A percentile compares a stretch with the other conserved stretches of the same genome.
phyloP scores from a whole-genome alignment of 1,284 basidiomycete genomes.

The Cutaneotrichosporon spelunceum region DNA sequence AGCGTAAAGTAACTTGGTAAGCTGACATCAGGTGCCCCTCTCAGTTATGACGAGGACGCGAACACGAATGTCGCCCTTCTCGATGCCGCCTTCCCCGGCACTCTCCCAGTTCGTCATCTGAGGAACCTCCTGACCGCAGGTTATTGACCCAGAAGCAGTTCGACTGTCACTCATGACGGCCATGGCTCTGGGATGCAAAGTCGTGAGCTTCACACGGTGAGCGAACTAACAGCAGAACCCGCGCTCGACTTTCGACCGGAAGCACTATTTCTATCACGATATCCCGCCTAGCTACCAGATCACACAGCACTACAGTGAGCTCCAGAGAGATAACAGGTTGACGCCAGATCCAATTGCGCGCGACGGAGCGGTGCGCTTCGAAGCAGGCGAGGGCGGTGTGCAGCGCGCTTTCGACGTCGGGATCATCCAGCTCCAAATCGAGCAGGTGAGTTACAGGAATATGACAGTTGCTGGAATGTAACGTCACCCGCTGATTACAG shows the following conservation, averaged over 20 bases:
- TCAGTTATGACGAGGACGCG: conserved; percentile 34
- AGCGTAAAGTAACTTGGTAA: conserved; percentile 31
- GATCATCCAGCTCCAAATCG: conserved; percentile 91
- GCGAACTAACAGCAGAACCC: conserved; percentile 52
- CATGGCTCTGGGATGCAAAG: conserved; percentile 68
- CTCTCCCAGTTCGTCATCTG: conserved; percentile 67
- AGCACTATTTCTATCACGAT: conserved; percentile 98
- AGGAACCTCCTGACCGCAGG: conserved; percentile 53
- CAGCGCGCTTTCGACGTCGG: conserved; percentile 58
- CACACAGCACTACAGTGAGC: conserved; percentile 83
- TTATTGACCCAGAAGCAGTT: conserved; percentile 73
- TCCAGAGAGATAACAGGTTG: conserved; percentile 3
- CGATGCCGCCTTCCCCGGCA: conserved; percentile 91
- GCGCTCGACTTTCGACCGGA: conserved; percentile 86
- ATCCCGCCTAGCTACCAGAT: conserved; percentile 94
- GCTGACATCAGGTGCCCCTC: conserved; percentile 27
- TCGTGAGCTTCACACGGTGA: conserved; percentile 50
- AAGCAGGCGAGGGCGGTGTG: conserved; percentile 44
- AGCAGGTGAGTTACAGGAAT: conserved; percentile 64
- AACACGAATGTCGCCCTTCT: conserved; percentile 73
- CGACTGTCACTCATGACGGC: conserved; percentile 77
- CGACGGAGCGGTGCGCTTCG: conserved; percentile 62
- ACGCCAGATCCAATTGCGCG: conserved; percentile 70
- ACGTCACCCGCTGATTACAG: conserved; percentile 50
- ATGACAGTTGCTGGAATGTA: conserved; percentile 13